These are phyloP conservation scores for Blastocystis sp. DNA, from an alignment of 352 stramenopile genomes.

Conservation along the genomic window DNA sequence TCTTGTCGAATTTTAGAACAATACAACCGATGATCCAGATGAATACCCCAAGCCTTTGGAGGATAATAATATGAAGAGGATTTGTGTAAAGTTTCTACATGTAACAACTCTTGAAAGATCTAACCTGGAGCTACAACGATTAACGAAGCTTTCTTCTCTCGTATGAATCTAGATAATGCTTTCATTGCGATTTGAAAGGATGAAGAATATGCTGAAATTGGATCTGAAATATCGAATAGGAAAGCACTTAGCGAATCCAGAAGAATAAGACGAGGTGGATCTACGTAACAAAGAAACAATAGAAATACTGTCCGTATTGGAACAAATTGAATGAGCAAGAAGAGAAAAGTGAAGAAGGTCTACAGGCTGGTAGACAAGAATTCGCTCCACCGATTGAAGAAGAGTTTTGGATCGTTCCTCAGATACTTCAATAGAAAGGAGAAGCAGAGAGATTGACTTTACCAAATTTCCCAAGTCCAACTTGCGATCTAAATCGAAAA, in stretches of 20 bases:
- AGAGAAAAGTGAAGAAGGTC: constrained; percentile 37
- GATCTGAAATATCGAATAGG: constrained; percentile 4
- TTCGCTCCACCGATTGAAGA: not conserved
- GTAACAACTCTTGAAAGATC: not conserved
- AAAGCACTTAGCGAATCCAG: constrained; percentile 29
- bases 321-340: not conserved
- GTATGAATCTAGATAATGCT: not conserved
- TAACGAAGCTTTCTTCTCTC: constrained; percentile 11
- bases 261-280: constrained; percentile 17
- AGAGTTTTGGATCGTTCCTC: not conserved
- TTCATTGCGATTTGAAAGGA: not conserved
- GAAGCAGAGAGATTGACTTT: not conserved
- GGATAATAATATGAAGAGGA: constrained; percentile 6
- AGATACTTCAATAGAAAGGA: not conserved
- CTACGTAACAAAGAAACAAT: not conserved
- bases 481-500: constrained; percentile 52
- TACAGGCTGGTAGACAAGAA: constrained; percentile 26
- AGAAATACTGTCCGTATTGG: not conserved
- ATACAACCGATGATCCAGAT: not conserved
- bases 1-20: not conserved
- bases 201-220: not conserved
- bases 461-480: not conserved
- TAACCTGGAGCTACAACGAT: constrained; percentile 9
- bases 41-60: not conserved
- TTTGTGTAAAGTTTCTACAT: not conserved